Evolutionary conservation across 768 basidiomycete genomes (phyloP), one percentile per base, ranked within the genome.

Genomic region (Suillus hirtellus): DNA sequence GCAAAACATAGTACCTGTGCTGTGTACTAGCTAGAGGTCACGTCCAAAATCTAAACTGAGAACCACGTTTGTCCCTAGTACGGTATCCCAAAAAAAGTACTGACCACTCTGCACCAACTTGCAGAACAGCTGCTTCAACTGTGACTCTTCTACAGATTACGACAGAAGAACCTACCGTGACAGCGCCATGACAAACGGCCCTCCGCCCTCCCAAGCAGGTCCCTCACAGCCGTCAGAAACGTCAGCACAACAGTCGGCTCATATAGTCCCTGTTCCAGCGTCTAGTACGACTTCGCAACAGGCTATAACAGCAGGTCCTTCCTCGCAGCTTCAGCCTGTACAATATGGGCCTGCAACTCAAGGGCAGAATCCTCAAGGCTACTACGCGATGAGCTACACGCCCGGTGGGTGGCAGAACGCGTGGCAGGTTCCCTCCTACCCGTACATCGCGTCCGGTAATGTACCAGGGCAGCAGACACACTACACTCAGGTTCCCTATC

Each of bases 151-250:
- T 6, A 53, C 19, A 53, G 2, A 24, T 49, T 49, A 21, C 14
- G 21, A 24, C 15, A 49, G 17, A 53, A 35, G 31, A 53, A 35
- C 19, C 19, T 35, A 46, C 35, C 14, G 31, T 31, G 31, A 31
- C 31, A 46, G 10, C 37, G 64, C 52, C 24, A 82, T 80, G 80
- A 76, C 76, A 44, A 77, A 75, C 65, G 80, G 78, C 56, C 78
- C 78, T 35, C 78, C 78, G 43, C 67, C 81, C 4, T 73, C 76
- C 12, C 79, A 77, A 59, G 78, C 83, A 24, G 78, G 77, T 9
- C 75, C 80, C 21, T 78, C 80, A 19, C 69, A 71, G 27, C 4
- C 62, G 17, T 60, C 65, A 4, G 69, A 68, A 62, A 53, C 63
- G 3, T 31, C 53, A 34, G 31, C 44, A 10, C 63, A 64, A 44